Evolutionary conservation across 306 rosid species (phyloP), one percentile per base, ranked within the genome.

Genomic region (Dicorynia guianensis): DNA sequence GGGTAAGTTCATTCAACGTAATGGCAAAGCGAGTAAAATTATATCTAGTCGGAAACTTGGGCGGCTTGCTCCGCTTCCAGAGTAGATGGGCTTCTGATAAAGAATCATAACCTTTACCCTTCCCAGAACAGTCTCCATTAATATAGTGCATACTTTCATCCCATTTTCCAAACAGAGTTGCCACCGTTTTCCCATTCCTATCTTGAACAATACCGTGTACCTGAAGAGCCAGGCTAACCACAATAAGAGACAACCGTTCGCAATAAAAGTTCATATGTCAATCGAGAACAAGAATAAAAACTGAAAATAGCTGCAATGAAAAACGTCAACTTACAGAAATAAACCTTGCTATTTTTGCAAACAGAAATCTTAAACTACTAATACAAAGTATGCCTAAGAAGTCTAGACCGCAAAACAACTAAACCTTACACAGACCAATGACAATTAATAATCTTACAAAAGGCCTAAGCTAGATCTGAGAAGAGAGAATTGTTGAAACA

Each of bases 141-240:
- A 89, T 85, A 77, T 82, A 96, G 80, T 90, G 89, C 91, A 96
- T 88, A 86, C 98, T 93, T 80, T 92, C 99, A 82, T 96, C 99
- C 99, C 99, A 96, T 83, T 96, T 96, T 60, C 99, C 99, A 78
- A 89, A 88, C 74, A 96, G 71, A 34, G 99, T 96, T 12, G 99
- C 96, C 65, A 82, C 89, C 6, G 96, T 90, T 82, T 85, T 93
- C 47, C 99, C 99, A 39, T 76, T 84, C 83, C 71, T 85, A 81
- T 96, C 98, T 90, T 87, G 98, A 80, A 92, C 85, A 38, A 85
- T 50, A 67, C 99, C 99, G 59, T 96, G 98, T 57, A 93, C 98
- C 98, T 93, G 79, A 52, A 74, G 64, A 17, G 38, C 33, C 60
- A 81, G 50, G 57, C 50, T 65, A 65, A 63, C 54, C 48, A 53